Evolutionary conservation across 2,329 filamentous ascomycete genomes (phyloP).

Genomic region (Parasarocladium wereldwijsianum): DNA sequence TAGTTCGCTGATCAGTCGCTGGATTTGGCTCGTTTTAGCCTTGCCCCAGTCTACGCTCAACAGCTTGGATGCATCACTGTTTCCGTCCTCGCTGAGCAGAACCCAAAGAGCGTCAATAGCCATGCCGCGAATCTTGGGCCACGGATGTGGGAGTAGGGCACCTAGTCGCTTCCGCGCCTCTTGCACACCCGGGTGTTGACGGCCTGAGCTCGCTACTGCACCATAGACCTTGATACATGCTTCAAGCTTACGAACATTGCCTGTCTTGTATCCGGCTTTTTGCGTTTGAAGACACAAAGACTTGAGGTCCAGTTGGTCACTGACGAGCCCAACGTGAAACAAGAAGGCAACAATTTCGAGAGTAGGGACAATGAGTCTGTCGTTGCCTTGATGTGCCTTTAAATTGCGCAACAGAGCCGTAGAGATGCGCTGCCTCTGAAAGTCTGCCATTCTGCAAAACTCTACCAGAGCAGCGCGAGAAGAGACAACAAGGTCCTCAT

Average conservation of each 20-base stretch:
- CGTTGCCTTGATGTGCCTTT: slow-evolving; percentile 37
- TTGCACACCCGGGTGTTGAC: slow-evolving; percentile 22
- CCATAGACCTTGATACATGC: slow-evolving; percentile 71
- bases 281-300: slow-evolving; percentile 55
- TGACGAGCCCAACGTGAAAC: slow-evolving; percentile 43
- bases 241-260: slow-evolving; percentile 68
- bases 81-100: slow-evolving; percentile 16
- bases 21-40: slow-evolving; percentile 32
- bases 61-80: slow-evolving; percentile 18
- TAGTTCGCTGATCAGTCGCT: slow-evolving; percentile 26
- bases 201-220: slow-evolving; percentile 28
- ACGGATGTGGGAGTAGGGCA: slow-evolving; percentile 66
- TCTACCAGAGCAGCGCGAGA: slow-evolving; percentile 49
- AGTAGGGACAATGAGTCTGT: slow-evolving; percentile 59
- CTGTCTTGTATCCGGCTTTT: slow-evolving; percentile 68
- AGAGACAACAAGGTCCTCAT: slow-evolving; percentile 58
- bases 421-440: too few relatives aligned
- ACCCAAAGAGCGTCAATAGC: slow-evolving; percentile 48
- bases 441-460: too few relatives aligned
- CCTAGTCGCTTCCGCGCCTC: slow-evolving; percentile 53
- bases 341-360: slow-evolving; percentile 69
- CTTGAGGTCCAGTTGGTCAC: slow-evolving; percentile 6
- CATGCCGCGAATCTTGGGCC: slow-evolving; percentile 52
- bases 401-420: slow-evolving; percentile 39
- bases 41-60: slow-evolving; percentile 43